Evolutionary conservation across 2,329 filamentous ascomycete genomes (phyloP).

Genomic region (Pestalotiopsis sp.): DNA sequence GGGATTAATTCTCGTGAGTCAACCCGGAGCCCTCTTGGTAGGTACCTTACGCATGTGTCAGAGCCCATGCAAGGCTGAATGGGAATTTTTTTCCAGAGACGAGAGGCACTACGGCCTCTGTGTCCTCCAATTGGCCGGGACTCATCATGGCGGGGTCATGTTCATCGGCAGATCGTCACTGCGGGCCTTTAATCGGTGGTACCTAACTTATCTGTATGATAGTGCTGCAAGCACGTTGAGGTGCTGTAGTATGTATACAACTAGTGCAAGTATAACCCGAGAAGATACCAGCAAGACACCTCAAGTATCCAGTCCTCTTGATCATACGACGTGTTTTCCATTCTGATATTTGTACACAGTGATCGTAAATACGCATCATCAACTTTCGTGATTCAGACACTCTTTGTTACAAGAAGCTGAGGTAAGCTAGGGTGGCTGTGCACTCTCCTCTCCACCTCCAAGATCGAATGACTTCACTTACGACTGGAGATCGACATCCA

Average conservation of each 20-base stretch:
- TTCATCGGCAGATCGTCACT: neutral
- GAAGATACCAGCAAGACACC: neutral
- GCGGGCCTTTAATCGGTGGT: neutral
- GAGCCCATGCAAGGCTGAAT: slow-evolving; percentile 18
- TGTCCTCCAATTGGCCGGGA: neutral
- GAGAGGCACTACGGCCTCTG: neutral
- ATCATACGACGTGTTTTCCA: too few relatives aligned
- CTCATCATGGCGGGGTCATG: neutral
- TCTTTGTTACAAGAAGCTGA: neutral
- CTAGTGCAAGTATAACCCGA: neutral
- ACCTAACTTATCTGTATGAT: neutral
- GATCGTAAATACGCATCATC: neutral
- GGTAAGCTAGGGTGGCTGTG: neutral
- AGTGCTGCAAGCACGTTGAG: neutral
- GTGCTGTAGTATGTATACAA: neutral
- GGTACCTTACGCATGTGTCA: slow-evolving; percentile 6
- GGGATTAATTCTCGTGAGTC: slow-evolving; percentile 15
- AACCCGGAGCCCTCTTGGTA: slow-evolving; percentile 9
- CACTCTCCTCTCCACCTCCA: neutral
- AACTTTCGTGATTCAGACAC: neutral
- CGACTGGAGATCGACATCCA: neutral
- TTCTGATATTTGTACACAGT: too few relatives aligned
- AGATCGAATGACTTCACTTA: neutral
- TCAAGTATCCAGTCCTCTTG: neutral
- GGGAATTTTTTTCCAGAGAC: neutral